These are phyloP conservation scores for Aspergillus coremiiformis DNA, from an alignment of 495 filamentous ascomycete species.

Conservation along the genomic window DNA sequence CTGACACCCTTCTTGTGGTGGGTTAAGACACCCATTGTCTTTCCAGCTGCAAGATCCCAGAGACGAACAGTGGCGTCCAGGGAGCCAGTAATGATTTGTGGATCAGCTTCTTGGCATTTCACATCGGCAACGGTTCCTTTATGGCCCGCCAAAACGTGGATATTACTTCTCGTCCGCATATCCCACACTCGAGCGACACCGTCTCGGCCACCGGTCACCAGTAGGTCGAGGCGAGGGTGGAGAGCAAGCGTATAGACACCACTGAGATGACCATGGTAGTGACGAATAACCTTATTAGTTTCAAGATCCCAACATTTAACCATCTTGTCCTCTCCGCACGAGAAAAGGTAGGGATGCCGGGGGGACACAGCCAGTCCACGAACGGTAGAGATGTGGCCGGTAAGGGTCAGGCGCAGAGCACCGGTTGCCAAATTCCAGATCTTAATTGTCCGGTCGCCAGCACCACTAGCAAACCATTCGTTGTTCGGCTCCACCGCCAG, in stretches of 20 bases:
- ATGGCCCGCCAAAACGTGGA: constrained; percentile 89
- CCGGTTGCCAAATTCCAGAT: constrained; percentile 96
- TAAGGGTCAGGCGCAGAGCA: constrained; percentile 73
- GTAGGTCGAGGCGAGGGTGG: constrained; percentile 88
- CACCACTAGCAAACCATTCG: constrained; percentile 95
- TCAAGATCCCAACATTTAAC: constrained; percentile 99
- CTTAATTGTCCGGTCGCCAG: constrained; percentile 95
- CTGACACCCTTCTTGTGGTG: constrained; percentile 98
- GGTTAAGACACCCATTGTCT: constrained; percentile 90
- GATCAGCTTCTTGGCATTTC: constrained; percentile 92
- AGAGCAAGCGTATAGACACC: constrained; percentile 89
- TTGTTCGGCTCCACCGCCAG: constrained; percentile 93
- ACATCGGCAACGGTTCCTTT: constrained; percentile 81
- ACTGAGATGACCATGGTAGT: constrained; percentile 96
- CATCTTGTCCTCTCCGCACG: constrained; percentile 98
- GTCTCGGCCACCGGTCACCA: constrained; percentile 92
- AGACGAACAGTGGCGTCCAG: constrained; percentile 88
- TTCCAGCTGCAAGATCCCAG: constrained; percentile 95
- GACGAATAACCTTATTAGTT: constrained; percentile 95
- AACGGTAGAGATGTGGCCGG: constrained; percentile 95
- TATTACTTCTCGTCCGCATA: constrained; percentile 91
- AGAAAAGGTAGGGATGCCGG: constrained; percentile 94
- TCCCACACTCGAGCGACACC: constrained; percentile 96
- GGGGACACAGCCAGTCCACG: constrained; percentile 88
- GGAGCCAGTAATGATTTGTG: constrained; percentile 86